Percentiles rank a stretch among this genome's conserved stretches.
Conservation (phyloP, 2,329 filamentous ascomycete genomes). For the Fusarium udum region DNA sequence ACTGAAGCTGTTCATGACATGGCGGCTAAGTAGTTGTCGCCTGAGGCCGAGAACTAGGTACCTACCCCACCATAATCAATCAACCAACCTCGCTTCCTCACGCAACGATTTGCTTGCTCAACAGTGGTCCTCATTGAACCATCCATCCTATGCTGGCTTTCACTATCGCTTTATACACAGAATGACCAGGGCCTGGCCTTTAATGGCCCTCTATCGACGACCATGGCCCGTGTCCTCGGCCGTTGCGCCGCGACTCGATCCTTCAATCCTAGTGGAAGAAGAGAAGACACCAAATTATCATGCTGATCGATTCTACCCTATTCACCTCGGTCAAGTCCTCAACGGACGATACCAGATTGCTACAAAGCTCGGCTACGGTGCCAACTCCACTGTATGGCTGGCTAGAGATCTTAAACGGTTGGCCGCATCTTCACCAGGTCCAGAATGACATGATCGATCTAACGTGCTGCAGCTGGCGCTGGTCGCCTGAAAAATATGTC, state of each 20-base stretch:
- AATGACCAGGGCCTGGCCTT: not conserved
- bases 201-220: not conserved
- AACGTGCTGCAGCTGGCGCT: slow-evolving; percentile 26
- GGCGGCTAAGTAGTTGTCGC: too few species aligned
- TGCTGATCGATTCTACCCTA: slow-evolving; percentile 22
- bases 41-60: too few species aligned
- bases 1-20: too few species aligned
- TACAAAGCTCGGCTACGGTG: slow-evolving; percentile 35
- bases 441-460: not conserved
- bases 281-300: slow-evolving; percentile 33
- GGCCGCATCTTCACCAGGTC: not conserved
- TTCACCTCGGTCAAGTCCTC: slow-evolving; percentile 23
- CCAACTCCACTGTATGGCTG: slow-evolving; percentile 38
- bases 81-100: too few species aligned
- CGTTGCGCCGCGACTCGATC: slow-evolving; percentile 25
- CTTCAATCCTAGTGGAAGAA: slow-evolving; percentile 13
- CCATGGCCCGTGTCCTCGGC: slow-evolving; percentile 6
- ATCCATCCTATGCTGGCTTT: not conserved
- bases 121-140: not conserved
- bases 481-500: slow-evolving; percentile 36
- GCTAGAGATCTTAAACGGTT: slow-evolving; percentile 30
- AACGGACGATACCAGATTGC: slow-evolving; percentile 32
- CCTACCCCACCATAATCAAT: too few species aligned
- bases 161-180: not conserved
- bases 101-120: not conserved